These are phyloP conservation scores for Paramyrothecium roridum DNA, from an alignment of 2,329 filamentous ascomycete genomes.

Conservation along the genomic window DNA sequence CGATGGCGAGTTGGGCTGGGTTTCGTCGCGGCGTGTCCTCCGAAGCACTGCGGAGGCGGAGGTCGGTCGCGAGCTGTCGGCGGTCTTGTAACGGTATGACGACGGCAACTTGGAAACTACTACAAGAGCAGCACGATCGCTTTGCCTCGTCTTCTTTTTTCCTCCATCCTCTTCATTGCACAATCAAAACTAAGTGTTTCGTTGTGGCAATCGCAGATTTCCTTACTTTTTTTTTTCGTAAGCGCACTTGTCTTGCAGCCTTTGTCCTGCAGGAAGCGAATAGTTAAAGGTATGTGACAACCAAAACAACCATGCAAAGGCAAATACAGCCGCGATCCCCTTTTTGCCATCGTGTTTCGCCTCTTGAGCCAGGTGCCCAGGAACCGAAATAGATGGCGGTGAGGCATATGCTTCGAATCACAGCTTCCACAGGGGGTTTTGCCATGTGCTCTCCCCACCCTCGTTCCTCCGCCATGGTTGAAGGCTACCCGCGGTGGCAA, in stretches of 20 bases:
- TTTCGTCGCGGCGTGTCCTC: background rate
- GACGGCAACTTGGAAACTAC: background rate
- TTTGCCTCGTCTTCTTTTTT: background rate
- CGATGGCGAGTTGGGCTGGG: background rate
- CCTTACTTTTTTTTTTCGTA: too few relatives aligned
- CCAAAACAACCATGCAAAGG: too few relatives aligned
- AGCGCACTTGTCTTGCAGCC: too few relatives aligned
- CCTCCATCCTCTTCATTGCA: background rate
- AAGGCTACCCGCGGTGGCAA: background rate
- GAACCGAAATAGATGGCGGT: too few relatives aligned
- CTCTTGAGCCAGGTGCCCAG: too few relatives aligned
- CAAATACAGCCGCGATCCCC: too few relatives aligned
- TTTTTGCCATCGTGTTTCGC: too few relatives aligned
- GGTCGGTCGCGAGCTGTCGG: background rate
- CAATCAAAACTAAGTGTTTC: background rate
- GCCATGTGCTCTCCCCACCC: background rate
- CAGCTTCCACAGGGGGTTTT: background rate
- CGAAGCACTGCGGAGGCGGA: slow-evolving; percentile 8
- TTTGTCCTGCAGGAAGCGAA: too few relatives aligned
- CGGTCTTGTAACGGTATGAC: background rate
- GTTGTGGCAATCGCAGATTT: too few relatives aligned
- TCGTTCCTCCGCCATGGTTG: background rate
- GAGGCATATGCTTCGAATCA: background rate
- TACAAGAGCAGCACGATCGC: slow-evolving; percentile 5
- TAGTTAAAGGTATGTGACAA: too few relatives aligned